Evolutionary conservation across 2,329 filamentous ascomycete species (phyloP), one percentile per base, ranked within the genome.

Genomic region (Beauveria australis): DNA sequence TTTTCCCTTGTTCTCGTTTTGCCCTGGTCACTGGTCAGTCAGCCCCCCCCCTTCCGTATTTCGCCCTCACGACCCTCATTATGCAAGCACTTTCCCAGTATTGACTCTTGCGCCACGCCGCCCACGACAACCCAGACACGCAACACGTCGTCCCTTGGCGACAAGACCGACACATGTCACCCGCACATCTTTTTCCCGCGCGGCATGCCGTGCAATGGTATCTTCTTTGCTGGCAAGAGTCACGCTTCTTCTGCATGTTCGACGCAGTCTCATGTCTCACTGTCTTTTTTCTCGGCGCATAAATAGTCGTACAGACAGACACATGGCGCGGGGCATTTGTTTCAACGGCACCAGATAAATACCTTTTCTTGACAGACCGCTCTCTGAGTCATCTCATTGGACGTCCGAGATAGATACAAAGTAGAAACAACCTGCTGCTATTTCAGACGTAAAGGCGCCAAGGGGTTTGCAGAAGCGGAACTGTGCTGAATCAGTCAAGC

Each of bases 211-310:
- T 43, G 37, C 22, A 12, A 53, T 19, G 1, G 7, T 22, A 18
- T 47, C 26, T 49, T n/a, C 16, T 44, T 55, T 55, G 53, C 40
- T 55, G 41, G 53, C 53, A 55, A 14, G n/a, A 55, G 53, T 33
- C 37, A 30, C 28, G 18, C 48, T 30, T 16, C 24, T n/a, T 43
- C 6, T 28, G 26, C 48, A 26, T 9, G 26, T 54, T 41, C 24
- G 52, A 54, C 12, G 33, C 19, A 28, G 52, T 41, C 52, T 19
- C 16, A n/a, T 46, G 53, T 55, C 53, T 54, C 52, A 54, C 49
- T 24, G 30, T 8, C n/a, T n/a, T 41, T n/a, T 18, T 26, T 41
- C 24, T 54, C 52, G 33, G 51, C 52, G 22, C 52, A 22, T 41
- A 30, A n/a, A n/a, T n/a, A n/a, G 28, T 30, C 28, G 28, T 30